Conservation (phyloP, 495 filamentous ascomycete species). For the Tuber calosporum region DNA sequence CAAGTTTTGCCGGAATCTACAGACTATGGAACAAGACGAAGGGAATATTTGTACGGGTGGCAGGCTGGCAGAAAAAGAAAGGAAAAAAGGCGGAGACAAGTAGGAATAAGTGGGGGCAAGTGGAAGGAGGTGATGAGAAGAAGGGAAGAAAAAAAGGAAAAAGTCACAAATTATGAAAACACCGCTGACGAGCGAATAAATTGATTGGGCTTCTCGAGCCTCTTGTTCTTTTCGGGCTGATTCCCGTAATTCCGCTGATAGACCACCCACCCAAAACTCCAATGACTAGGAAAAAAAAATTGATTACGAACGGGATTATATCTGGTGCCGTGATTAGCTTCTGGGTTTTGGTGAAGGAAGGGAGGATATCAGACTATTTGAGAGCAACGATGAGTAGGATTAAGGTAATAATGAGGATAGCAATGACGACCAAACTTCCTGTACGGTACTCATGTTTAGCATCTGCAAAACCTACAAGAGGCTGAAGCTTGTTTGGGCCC, state of each 20-base stretch:
- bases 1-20: not conserved
- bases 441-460: constrained; percentile 5
- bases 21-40: not conserved
- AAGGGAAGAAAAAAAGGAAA: not conserved
- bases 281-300: constrained; percentile 20
- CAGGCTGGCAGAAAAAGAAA: not conserved
- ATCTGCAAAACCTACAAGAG: not conserved
- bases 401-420: constrained; percentile 66
- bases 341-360: not conserved
- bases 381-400: constrained; percentile 70
- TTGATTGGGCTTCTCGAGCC: not conserved
- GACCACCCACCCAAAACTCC: constrained; percentile 35
- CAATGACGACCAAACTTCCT: constrained; percentile 51
- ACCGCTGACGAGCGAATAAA: constrained; percentile 1
- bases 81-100: not conserved
- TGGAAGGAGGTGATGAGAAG: not conserved
- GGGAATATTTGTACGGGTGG: not conserved
- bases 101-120: not conserved
- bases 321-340: not conserved
- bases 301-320: not conserved
- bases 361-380: constrained; percentile 49
- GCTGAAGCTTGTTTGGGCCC: not conserved
- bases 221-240: not conserved
- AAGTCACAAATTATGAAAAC: constrained; percentile 13
- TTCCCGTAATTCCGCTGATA: constrained; percentile 14